Conservation (phyloP, 2,329 filamentous ascomycete species). For the Aspergillus arachidicola region DNA sequence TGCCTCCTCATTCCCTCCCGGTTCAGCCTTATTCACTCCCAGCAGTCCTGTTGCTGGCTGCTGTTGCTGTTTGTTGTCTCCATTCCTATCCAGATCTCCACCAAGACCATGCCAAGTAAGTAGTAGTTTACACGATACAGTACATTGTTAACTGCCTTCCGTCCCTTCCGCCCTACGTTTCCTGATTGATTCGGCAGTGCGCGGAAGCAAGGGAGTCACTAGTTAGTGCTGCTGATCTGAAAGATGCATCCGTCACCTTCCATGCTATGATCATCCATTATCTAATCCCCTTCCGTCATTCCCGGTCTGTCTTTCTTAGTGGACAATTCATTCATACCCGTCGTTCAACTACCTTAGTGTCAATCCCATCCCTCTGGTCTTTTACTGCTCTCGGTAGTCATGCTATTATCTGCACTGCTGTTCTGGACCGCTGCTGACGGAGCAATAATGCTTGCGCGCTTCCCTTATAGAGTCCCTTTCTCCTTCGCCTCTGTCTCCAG, state of each 20-base stretch:
- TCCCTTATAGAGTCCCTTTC: constrained; percentile 25
- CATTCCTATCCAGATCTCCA: background rate
- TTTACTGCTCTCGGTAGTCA: constrained; percentile 1
- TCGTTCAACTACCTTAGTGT: constrained; percentile 8
- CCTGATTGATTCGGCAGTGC: constrained; percentile 18
- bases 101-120: background rate
- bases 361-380: background rate
- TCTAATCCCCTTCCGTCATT: constrained; percentile 27
- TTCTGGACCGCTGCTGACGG: constrained; percentile 25
- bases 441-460: constrained; percentile 17
- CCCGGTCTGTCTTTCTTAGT: constrained; percentile 26
- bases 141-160: constrained; percentile 8
- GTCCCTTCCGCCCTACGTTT: constrained; percentile 19
- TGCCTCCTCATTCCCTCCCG: background rate
- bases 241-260: constrained; percentile 26
- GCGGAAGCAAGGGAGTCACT: constrained; percentile 23
- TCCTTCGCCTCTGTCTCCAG: constrained; percentile 15
- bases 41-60: background rate
- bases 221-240: constrained; percentile 11
- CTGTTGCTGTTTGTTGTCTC: background rate
- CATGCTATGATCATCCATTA: constrained; percentile 18
- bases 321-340: constrained; percentile 11
- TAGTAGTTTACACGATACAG: background rate
- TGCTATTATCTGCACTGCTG: constrained; percentile 12
- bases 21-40: too few species aligned